These are phyloP conservation scores for Lachnum nothofagi DNA, from an alignment of 2,329 filamentous ascomycete species.

Conservation along the genomic window DNA sequence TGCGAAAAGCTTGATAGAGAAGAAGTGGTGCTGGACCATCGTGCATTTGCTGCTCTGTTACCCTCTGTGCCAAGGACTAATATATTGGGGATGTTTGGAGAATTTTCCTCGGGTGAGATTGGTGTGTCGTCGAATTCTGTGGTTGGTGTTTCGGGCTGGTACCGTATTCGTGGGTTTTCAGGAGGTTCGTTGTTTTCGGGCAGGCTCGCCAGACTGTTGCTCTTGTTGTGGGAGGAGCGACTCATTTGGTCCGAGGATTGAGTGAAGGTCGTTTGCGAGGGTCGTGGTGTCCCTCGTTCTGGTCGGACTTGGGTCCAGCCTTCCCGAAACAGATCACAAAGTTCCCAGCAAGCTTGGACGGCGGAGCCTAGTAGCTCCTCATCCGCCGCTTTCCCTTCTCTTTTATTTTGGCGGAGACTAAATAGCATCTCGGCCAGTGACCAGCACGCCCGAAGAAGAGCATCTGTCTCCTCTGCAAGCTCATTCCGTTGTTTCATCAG, in stretches of 20 bases:
- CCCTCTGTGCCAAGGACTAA: slow-evolving; percentile 72
- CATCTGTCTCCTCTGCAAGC: slow-evolving; percentile 74
- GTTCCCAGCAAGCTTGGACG: slow-evolving; percentile 89
- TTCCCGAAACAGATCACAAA: slow-evolving; percentile 88
- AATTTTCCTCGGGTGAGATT: slow-evolving; percentile 73
- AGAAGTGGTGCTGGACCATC: slow-evolving; percentile 79
- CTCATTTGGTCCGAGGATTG: slow-evolving; percentile 47
- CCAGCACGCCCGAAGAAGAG: slow-evolving; percentile 82
- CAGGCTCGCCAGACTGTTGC: slow-evolving; percentile 44
- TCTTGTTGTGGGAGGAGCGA: slow-evolving; percentile 30
- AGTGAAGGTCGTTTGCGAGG: slow-evolving; percentile 73
- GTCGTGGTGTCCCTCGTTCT: slow-evolving; percentile 77
- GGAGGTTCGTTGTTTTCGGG: slow-evolving; percentile 41
- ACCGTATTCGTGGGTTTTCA: slow-evolving; percentile 18
- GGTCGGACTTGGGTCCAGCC: slow-evolving; percentile 86
- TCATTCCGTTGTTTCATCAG: slow-evolving; percentile 91
- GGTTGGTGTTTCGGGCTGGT: slow-evolving; percentile 79
- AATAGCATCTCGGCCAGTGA: slow-evolving; percentile 88
- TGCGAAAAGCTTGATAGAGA: slow-evolving; percentile 77
- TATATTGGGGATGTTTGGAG: slow-evolving; percentile 76
- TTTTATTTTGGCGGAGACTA: slow-evolving; percentile 74
- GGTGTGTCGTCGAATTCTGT: slow-evolving; percentile 93
- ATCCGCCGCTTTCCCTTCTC: slow-evolving; percentile 67
- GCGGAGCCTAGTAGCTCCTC: slow-evolving; percentile 82
- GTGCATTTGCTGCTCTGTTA: slow-evolving; percentile 55